Percentiles rank a stretch among this genome's conserved stretches.
Conservation (phyloP, 352 stramenopile genomes). For the Phytophthora uliginosa region DNA sequence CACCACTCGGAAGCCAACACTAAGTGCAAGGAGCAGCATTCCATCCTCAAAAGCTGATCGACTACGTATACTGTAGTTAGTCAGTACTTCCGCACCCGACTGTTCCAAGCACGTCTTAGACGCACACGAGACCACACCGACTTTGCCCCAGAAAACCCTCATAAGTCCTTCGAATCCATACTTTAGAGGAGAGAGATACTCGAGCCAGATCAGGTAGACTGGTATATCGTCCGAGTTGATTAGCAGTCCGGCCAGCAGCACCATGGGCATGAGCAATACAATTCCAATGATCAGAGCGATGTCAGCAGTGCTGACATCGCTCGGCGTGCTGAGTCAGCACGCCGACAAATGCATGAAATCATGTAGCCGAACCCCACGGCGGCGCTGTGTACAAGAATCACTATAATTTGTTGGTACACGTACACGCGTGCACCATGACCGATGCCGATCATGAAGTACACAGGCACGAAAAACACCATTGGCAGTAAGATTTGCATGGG, state of each 20-base stretch:
- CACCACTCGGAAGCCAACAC: conserved; percentile 38
- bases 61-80: conserved; percentile 36
- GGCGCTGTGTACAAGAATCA: conserved; percentile 39
- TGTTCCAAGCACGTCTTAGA: conserved; percentile 23
- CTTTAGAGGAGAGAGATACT: conserved; percentile 46
- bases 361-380: conserved; percentile 44
- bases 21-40: conserved; percentile 27
- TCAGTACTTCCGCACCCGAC: conserved; percentile 39
- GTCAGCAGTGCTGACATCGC: no score
- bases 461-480: conserved; percentile 36
- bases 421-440: conserved; percentile 18
- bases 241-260: conserved; percentile 47
- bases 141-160: conserved; percentile 34
- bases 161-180: conserved; percentile 49
- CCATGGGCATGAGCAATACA: conserved; percentile 37
- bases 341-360: conserved; percentile 36
- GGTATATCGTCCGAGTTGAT: conserved; percentile 41
- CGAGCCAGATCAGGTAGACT: conserved; percentile 45
- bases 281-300: conserved; percentile 41
- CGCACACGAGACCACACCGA: conserved; percentile 35
- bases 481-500: conserved; percentile 42
- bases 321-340: no score
- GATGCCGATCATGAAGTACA: conserved; percentile 48
- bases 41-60: conserved; percentile 28
- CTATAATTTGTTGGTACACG: conserved; percentile 34